Evolutionary conservation across 1,284 basidiomycete genomes (phyloP).

Genomic region (Cutaneotrichosporon sp.): DNA sequence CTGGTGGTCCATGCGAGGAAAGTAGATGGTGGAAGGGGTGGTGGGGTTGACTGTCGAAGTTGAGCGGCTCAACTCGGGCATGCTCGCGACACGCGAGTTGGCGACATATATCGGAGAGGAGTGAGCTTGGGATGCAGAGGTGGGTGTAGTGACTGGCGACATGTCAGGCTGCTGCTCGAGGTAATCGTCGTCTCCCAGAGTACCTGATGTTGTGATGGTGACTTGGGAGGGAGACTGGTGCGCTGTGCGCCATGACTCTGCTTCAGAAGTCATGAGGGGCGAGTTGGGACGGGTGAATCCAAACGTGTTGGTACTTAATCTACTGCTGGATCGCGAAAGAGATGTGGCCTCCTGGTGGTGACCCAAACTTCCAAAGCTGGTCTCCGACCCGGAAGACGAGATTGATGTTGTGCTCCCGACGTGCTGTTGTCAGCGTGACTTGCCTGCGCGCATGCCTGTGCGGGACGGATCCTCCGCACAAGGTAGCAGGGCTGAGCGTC

Average conservation of each 20-base stretch:
- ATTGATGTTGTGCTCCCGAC: not conserved
- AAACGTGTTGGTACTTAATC: slow-evolving; percentile 10
- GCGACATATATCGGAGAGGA: not conserved
- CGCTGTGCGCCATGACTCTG: slow-evolving; percentile 2
- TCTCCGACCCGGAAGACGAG: not conserved
- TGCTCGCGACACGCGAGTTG: not conserved
- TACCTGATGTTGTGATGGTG: not conserved
- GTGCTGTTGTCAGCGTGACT: not conserved
- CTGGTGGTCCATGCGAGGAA: slow-evolving; percentile 1
- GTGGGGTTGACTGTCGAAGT: slow-evolving; percentile 6
- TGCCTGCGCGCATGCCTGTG: not conserved
- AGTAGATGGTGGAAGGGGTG: slow-evolving; percentile 5
- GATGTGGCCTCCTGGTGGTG: not conserved
- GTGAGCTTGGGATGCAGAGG: not conserved
- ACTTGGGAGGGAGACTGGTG: not conserved
- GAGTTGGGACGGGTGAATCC: not conserved
- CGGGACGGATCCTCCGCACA: not conserved
- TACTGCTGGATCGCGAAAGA: not conserved
- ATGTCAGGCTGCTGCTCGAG: not conserved
- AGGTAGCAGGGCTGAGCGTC: no score
- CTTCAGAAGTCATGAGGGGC: not conserved
- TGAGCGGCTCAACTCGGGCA: slow-evolving; percentile 7
- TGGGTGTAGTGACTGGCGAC: not conserved
- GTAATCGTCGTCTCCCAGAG: not conserved
- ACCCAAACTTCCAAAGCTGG: not conserved